Base-by-base conservation (phyloP, 352 stramenopile species). In the Globisporangium barbulae region DNA sequence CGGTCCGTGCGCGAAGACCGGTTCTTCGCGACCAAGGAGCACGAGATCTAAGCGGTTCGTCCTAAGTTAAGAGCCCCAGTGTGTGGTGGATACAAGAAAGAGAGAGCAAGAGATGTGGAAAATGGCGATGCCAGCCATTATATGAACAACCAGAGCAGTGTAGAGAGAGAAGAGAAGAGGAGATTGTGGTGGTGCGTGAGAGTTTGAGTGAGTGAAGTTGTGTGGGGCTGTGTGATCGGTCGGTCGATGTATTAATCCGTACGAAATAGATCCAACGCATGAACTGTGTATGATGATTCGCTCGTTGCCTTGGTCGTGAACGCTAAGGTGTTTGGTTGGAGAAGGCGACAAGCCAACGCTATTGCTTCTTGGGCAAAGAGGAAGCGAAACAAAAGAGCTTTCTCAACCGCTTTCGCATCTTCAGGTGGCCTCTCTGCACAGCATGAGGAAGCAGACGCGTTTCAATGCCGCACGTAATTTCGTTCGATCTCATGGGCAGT, bases 1-100 rank as follows among this genome's bases (percentile, higher is more conserved):
- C 63, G 31, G 67, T 67, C 8, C 70, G 66, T 50, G 67, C 69
- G 63, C 31, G 69, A 74, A 33, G 66, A 70, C 21, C 65, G 44
- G 30, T 62, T 67, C 19, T 67, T 62, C 48, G 42, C 53, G n/a
- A 45, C 52, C 52, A 57, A 61, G 52, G 61, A 67, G 52, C 52
- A 56, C 33, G 61, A 67, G 45, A 53, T 67, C 10, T 67, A 54
- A 52, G n/a, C 3, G 45, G 2, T 17, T 58, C 15, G 28, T 8
- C 15, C 49, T 57, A 57, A 57, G 52, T 57, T 57, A 57, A 44
- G 19, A 57, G 30, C 31, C 35, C n/a, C 21, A 35, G 30, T 22
- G 39, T 57, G 21, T 13, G 25, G 56, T 37, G 19, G 22, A 57
- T 10, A 30, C n/a, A n/a, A 7, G 33, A 47, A 47, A 54, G n/a